Percentiles rank a stretch among this genome's conserved stretches.
Conservation (phyloP, 495 filamentous ascomycete species). For the Penicillium bovifimosum region DNA sequence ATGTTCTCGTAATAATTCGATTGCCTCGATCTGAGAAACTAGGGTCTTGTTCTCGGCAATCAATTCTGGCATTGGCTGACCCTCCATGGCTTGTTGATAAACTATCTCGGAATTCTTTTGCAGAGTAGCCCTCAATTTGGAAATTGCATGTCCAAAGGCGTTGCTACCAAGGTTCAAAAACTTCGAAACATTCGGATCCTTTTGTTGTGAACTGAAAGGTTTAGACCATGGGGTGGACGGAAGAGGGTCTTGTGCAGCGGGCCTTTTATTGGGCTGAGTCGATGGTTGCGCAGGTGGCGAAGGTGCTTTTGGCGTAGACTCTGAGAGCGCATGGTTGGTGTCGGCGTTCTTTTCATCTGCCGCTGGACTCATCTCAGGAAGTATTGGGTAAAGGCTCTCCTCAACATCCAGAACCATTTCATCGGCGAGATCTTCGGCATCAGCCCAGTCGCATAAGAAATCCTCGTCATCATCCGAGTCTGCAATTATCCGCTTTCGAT, state of each 20-base stretch:
- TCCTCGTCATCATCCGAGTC: conserved; percentile 46
- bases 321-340: background rate
- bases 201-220: conserved; percentile 19
- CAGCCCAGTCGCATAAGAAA: conserved; percentile 19
- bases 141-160: conserved; percentile 19
- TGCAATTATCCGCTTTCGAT: conserved; percentile 27
- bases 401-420: conserved; percentile 19
- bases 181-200: conserved; percentile 24
- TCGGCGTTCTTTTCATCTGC: conserved; percentile 4
- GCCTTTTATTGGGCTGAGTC: conserved; percentile 8
- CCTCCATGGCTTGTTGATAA: conserved; percentile 38
- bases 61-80: conserved; percentile 32
- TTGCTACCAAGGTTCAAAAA: conserved; percentile 25
- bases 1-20: conserved; percentile 29
- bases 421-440: conserved; percentile 24
- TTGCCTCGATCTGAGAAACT: conserved; percentile 30
- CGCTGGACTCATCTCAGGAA: conserved; percentile 20
- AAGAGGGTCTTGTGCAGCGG: background rate
- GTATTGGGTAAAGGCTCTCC: conserved; percentile 27
- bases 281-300: conserved; percentile 2
- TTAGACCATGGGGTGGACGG: conserved; percentile 13
- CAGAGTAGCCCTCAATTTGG: conserved; percentile 22
- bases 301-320: conserved; percentile 6
- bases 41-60: conserved; percentile 35
- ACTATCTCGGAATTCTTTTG: conserved; percentile 36